Conservation (phyloP, 2,329 filamentous ascomycete genomes). For the Sporothrix protearum region DNA sequence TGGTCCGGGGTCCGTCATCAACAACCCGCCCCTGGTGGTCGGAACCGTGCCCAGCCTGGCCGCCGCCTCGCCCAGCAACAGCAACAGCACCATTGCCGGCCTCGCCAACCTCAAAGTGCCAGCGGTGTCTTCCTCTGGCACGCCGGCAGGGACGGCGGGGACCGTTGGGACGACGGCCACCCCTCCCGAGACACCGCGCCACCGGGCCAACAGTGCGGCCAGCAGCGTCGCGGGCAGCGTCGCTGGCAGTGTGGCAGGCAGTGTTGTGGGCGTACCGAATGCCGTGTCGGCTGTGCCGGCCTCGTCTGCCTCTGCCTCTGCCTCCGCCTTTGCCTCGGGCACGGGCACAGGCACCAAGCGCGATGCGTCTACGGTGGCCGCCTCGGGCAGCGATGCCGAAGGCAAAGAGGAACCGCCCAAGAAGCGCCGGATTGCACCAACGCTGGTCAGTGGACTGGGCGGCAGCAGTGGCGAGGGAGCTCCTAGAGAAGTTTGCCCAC, state of each 20-base stretch:
- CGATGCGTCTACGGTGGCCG: constrained; percentile 47
- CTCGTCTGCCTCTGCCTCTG: neutral
- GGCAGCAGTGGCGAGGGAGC: neutral
- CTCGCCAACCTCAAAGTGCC: neutral
- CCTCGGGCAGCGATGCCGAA: constrained; percentile 11
- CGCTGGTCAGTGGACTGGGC: constrained; percentile 44
- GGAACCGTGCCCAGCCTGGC: constrained; percentile 74
- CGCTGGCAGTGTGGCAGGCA: constrained; percentile 30
- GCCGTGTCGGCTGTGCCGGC: constrained; percentile 5
- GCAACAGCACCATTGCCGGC: constrained; percentile 5
- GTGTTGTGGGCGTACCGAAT: constrained; percentile 29
- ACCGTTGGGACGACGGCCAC: constrained; percentile 54
- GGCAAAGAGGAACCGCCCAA: constrained; percentile 50
- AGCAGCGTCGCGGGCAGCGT: constrained; percentile 46
- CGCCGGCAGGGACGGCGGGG: too few species aligned
- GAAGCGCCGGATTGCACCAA: constrained; percentile 68
- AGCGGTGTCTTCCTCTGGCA: neutral
- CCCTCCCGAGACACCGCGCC: constrained; percentile 81
- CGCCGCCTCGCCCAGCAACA: constrained; percentile 55
- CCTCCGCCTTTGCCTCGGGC: neutral
- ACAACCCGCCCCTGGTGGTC: constrained; percentile 74
- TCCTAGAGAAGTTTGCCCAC: neutral
- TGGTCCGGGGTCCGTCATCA: constrained; percentile 48
- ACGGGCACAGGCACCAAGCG: constrained; percentile 41
- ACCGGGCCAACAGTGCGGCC: constrained; percentile 53